A percentile compares a stretch with the other conserved stretches of the same genome.
Conservation (phyloP, 768 basidiomycete genomes). For the Pholiota microspora region DNA sequence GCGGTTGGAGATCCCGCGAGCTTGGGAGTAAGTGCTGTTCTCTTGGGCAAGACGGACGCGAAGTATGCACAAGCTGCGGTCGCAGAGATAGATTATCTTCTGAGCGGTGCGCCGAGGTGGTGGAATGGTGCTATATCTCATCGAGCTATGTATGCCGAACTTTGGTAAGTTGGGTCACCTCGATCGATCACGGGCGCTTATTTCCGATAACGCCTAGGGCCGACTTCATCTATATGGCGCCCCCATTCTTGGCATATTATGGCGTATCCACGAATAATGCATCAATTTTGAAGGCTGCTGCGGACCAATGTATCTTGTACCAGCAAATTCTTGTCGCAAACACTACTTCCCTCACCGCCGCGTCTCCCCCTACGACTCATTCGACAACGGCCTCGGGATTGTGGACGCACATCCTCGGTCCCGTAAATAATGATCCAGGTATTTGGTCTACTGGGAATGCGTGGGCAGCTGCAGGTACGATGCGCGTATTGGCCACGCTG, state of each 20-base stretch:
- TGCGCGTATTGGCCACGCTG: conserved; percentile 52
- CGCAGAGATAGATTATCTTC: conserved; percentile 30
- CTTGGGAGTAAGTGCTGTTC: conserved; percentile 43
- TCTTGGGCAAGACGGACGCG: conserved; percentile 36
- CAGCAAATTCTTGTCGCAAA: conserved; percentile 33
- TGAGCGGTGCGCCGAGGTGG: conserved; percentile 34
- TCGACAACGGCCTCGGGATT: conserved; percentile 15
- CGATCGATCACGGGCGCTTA: background rate
- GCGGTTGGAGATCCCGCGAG: conserved; percentile 47
- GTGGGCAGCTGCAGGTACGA: conserved; percentile 72
- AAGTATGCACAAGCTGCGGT: conserved; percentile 31
- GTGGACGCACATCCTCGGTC: conserved; percentile 46
- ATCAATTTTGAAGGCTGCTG: conserved; percentile 32
- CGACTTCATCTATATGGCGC: conserved; percentile 52
- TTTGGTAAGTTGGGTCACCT: conserved; percentile 34
- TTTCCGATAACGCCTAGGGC: conserved; percentile 30
- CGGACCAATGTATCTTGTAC: conserved; percentile 38
- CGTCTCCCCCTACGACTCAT: conserved; percentile 1
- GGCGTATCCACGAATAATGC: conserved; percentile 36
- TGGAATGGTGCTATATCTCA: conserved; percentile 48
- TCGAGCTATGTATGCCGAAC: conserved; percentile 32
- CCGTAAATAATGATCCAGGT: conserved; percentile 34
- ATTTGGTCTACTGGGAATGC: conserved; percentile 59
- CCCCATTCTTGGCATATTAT: conserved; percentile 49
- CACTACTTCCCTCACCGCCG: conserved; percentile 19